Percentiles rank a stretch among this genome's conserved stretches.
Evolutionary conservation across 169 alveolate genomes (phyloP).

Genomic region (Fabrea salina): DNA sequence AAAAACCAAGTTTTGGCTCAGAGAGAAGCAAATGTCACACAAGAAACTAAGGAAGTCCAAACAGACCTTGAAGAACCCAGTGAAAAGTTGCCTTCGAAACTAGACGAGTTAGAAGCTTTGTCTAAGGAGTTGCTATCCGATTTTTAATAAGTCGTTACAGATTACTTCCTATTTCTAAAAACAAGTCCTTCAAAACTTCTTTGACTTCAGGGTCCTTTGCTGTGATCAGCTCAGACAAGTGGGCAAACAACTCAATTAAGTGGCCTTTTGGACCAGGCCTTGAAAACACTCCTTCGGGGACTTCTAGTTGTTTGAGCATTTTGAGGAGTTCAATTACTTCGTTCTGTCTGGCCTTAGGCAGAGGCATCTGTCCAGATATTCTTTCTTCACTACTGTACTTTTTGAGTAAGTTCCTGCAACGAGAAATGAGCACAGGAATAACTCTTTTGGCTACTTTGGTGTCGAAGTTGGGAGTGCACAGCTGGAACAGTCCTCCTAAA

Average conservation of each 20-base stretch:
- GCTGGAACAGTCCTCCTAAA: constrained; percentile 15
- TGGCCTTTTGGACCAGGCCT: constrained; percentile 21
- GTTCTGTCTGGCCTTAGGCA: constrained; percentile 9
- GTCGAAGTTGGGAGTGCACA: neutral
- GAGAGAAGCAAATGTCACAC: neutral
- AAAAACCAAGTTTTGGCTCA: neutral
- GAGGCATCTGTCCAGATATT: constrained; percentile 20
- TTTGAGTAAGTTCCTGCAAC: constrained; percentile 9
- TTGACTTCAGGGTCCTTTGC: constrained; percentile 32
- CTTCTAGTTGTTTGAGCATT: constrained; percentile 13
- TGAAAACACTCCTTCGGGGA: constrained; percentile 13
- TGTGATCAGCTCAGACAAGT: constrained; percentile 17
- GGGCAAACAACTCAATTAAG: neutral
- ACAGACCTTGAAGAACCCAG: neutral
- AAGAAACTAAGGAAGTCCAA: neutral
- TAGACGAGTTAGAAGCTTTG: neutral
- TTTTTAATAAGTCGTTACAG: no score
- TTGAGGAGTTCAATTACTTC: constrained; percentile 2
- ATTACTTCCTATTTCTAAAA: neutral
- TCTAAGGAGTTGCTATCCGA: neutral
- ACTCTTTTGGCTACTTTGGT: constrained; percentile 16
- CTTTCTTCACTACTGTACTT: constrained; percentile 14
- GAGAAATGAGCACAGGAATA: constrained; percentile 11
- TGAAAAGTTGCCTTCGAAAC: neutral
- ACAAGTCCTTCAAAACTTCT: neutral